Evolutionary conservation across 371 early-diverging fungal genomes (phyloP).

Genomic region (Synchytrium microbalum): DNA sequence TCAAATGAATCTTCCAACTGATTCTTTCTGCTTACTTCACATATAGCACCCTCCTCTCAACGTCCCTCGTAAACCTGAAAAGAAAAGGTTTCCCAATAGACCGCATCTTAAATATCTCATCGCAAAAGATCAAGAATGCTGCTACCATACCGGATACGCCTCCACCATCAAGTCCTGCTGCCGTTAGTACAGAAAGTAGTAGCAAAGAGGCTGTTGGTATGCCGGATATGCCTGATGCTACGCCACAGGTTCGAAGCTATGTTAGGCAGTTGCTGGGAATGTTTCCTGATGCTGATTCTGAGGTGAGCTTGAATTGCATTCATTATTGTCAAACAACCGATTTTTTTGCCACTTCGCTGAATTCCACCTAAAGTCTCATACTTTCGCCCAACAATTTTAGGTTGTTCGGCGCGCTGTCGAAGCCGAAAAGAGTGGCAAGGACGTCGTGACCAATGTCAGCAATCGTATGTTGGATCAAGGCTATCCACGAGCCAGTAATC

Average conservation of each 20-base stretch:
- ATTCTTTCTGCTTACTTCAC: conserved; percentile 55
- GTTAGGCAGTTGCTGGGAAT: conserved; percentile 22
- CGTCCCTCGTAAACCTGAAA: conserved; percentile 49
- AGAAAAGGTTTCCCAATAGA: conserved; percentile 81
- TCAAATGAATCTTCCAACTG: too few relatives aligned
- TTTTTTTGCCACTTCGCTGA: too few relatives aligned
- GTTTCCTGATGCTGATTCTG: conserved; percentile 63
- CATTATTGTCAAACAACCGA: background rate
- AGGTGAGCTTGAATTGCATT: conserved; percentile 9
- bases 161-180: conserved; percentile 5
- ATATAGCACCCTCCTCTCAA: conserved; percentile 56
- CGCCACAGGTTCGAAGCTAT: background rate
- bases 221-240: conserved; percentile 34
- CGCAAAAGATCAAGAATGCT: conserved; percentile 29
- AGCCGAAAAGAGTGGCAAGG: too few relatives aligned
- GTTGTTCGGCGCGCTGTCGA: too few relatives aligned
- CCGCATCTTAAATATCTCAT: conserved; percentile 61
- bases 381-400: too few relatives aligned
- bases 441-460: too few relatives aligned
- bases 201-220: conserved; percentile 23
- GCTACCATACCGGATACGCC: conserved; percentile 3
- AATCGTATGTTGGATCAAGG: too few relatives aligned
- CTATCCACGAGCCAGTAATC: too few relatives aligned
- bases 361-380: too few relatives aligned
- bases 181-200: conserved; percentile 17